Conservation (phyloP, 805 yeast species). For the Danielia oregonensis region DNA sequence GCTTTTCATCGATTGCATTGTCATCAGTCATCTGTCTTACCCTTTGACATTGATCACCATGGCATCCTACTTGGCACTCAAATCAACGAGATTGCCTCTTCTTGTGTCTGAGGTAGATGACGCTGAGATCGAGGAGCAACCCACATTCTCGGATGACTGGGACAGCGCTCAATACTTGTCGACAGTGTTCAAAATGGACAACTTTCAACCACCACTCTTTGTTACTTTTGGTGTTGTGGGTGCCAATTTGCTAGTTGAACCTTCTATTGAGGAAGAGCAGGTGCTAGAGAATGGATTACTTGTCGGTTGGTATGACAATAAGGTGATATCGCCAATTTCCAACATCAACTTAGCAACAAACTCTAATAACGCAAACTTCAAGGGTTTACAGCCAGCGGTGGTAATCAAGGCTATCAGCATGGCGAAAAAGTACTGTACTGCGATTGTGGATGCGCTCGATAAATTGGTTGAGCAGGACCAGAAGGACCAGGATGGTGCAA, state of each 20-base stretch:
- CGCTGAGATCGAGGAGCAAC: conserved; percentile 78
- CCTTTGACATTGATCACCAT: conserved; percentile 80
- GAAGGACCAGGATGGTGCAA: conserved; percentile 29
- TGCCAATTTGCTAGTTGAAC: conserved; percentile 68
- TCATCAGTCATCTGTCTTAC: conserved; percentile 71
- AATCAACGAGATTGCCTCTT: conserved; percentile 71
- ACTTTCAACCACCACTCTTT: conserved; percentile 67
- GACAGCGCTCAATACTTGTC: conserved; percentile 49
- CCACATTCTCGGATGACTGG: conserved; percentile 90
- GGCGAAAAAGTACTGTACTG: conserved; percentile 57
- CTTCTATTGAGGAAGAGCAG: conserved; percentile 83
- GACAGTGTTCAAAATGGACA: conserved; percentile 22
- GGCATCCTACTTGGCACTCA: conserved; percentile 77
- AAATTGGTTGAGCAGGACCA: conserved; percentile 39
- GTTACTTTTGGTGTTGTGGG: conserved; percentile 78
- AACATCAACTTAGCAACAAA: conserved; percentile 60
- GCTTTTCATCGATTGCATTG: conserved; percentile 74
- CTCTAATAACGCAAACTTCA: conserved; percentile 41
- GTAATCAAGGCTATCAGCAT: conserved; percentile 54
- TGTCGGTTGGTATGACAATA: conserved; percentile 65
- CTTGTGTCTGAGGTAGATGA: conserved; percentile 61
- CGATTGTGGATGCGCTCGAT: conserved; percentile 59
- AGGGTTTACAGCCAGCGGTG: conserved; percentile 49
- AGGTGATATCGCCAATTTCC: conserved; percentile 68
- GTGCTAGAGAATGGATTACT: conserved; percentile 83